A percentile compares a stretch with the other conserved stretches of the same genome.
These are phyloP conservation scores for Fusarium clavum DNA, from an alignment of 2,329 filamentous ascomycete genomes.

Conservation along the genomic window DNA sequence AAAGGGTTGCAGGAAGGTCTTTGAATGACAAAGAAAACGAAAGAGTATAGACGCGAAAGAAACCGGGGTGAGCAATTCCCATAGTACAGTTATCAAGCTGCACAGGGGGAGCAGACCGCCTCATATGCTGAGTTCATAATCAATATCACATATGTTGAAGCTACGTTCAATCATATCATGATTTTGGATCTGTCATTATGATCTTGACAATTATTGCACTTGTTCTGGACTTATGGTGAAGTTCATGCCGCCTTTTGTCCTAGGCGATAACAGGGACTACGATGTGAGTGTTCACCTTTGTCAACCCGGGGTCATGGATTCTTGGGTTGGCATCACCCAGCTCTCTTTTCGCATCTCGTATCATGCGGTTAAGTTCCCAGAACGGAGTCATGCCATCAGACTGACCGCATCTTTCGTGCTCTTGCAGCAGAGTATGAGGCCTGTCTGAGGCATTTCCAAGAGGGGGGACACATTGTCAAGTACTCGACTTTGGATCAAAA, in stretches of 20 bases:
- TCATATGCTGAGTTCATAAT: not conserved
- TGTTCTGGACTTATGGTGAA: not conserved
- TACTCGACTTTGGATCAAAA: not conserved
- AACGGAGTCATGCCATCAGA: not conserved
- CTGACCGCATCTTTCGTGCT: not conserved
- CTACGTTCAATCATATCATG: not conserved
- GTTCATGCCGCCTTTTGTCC: not conserved
- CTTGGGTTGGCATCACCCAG: not conserved
- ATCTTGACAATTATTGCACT: not conserved
- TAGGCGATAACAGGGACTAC: not conserved
- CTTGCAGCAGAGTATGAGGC: not conserved
- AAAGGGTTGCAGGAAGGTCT: slow-evolving; percentile 16
- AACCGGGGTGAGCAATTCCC: not conserved
- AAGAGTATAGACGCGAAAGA: slow-evolving; percentile 5
- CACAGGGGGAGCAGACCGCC: not conserved
- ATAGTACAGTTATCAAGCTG: not conserved
- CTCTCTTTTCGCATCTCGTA: not conserved
- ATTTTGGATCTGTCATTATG: not conserved
- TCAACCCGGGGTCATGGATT: not conserved
- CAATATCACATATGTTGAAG: not conserved
- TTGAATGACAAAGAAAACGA: not conserved
- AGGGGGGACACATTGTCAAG: not conserved
- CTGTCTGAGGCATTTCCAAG: not conserved
- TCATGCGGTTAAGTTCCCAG: not conserved
- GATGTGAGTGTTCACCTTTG: not conserved